Base-by-base conservation (phyloP, 208 protist species). In the Trypanosoma lewisi region DNA sequence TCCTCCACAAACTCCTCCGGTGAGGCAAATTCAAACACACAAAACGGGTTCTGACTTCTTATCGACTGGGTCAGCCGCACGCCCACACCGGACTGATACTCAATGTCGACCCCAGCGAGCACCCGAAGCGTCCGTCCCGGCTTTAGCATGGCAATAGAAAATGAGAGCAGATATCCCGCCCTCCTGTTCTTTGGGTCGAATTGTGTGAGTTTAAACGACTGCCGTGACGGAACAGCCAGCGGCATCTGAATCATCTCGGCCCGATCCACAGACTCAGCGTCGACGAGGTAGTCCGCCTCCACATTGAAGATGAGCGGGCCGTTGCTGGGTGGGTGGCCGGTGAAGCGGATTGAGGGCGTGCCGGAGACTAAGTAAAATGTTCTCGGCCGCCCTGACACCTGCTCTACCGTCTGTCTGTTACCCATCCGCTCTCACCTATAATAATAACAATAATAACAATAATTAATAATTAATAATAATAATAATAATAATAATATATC, bases 221-320 rank as follows among this genome's bases (percentile, higher is more conserved):
- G 70, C 67, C 59, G 64, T 34, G 61, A 68, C 34, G 57, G 63
- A 28, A 81, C 72, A 14, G 73, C 67, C 19, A 67, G 62, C 7
- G 47, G 63, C 5, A 88, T 52, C 19, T 81, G 66, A 4, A 88
- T 58, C 17, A 67, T 82, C 27, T 86, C 75, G 0, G 85, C 78
- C 33, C 60, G 81, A 34, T 86, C 70, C 0, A 89, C 60, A 12
- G 48, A 28, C 12, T 74, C 63, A 16, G 75, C 69, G 14, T 82
- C 76, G n/a, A 72, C 79, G 47, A 75, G 62, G 19, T 71, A 67
- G 50, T 85, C 74, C 37, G 75, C 49, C 3, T 83, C 70, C 0
- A 86, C 67, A 53, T 88, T 65, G 68, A 85, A 88, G 23, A 92
- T 71, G 17, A 89, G 67, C 12, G 85, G 85, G 16, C 82, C 85